Conservation (phyloP, 306 rosid species). For the Phaseolus lunatus region DNA sequence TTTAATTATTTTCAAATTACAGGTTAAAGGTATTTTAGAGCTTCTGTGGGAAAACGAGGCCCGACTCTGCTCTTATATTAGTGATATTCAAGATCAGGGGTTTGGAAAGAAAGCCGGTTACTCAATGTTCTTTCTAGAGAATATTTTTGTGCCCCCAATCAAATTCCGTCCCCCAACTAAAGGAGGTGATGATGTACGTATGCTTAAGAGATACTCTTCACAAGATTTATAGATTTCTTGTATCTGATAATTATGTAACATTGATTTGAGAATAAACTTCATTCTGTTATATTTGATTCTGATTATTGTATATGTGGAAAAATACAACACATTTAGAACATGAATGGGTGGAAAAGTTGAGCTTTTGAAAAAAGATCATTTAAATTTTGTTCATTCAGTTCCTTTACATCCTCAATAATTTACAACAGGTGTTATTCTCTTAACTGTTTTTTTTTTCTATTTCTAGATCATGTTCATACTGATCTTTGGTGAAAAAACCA, state of each 20-base stretch:
- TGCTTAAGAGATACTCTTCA: conserved; percentile 11
- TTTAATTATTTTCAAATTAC: conserved; percentile 37
- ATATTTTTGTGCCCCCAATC: conserved; percentile 86
- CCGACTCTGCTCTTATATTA: conserved; percentile 64
- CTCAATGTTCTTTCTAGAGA: conserved; percentile 85
- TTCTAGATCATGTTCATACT: neutral
- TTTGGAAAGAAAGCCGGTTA: conserved; percentile 68
- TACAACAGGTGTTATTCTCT: neutral
- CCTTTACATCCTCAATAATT: neutral
- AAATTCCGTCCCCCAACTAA: conserved; percentile 91
- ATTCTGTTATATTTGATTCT: neutral
- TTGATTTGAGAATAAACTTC: neutral
- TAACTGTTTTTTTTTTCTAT: neutral
- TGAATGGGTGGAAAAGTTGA: neutral
- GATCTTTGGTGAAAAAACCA: neutral
- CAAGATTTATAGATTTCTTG: neutral
- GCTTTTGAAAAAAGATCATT: neutral
- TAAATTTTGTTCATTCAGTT: neutral
- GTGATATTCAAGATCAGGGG: conserved; percentile 78
- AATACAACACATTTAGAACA: neutral
- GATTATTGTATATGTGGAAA: conserved; percentile 17
- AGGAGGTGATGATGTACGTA: conserved; percentile 82
- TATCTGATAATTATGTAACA: neutral
- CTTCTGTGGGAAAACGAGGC: conserved; percentile 81
- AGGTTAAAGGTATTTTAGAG: conserved; percentile 67